Percentiles rank a stretch among this genome's conserved stretches.
Evolutionary conservation across 768 basidiomycete genomes (phyloP).

Genomic region (Cyclocybe aegerita): DNA sequence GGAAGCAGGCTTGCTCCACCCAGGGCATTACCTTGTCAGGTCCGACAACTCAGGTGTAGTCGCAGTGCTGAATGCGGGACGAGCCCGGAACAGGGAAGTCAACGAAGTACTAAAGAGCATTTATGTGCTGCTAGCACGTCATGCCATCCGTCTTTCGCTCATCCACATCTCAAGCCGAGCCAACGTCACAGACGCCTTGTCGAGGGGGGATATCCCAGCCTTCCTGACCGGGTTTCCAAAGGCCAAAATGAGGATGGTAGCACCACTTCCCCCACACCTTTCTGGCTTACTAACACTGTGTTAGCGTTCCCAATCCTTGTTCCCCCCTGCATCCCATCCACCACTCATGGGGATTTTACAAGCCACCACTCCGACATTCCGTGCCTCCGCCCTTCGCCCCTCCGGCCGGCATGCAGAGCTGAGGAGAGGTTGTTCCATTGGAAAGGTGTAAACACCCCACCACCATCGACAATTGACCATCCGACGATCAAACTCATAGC

Average conservation of each 20-base stretch:
- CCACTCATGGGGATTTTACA: too few species aligned
- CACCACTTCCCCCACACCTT: constrained; percentile 5
- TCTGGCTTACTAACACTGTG: constrained; percentile 1
- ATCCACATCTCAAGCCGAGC: constrained; percentile 6
- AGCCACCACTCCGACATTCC: not conserved
- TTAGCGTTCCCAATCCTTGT: constrained; percentile 16
- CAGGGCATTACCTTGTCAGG: constrained; percentile 21
- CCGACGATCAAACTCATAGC: constrained; percentile 9
- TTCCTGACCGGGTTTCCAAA: constrained; percentile 11
- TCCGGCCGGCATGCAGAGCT: constrained; percentile 5
- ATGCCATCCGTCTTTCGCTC: not conserved
- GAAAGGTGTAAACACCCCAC: constrained; percentile 30
- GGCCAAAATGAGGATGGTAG: not conserved
- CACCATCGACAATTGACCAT: constrained; percentile 15
- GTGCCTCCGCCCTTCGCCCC: constrained; percentile 5
- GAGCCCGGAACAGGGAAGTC: constrained; percentile 15
- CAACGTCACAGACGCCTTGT: constrained; percentile 14
- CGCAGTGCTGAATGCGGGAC: constrained; percentile 20
- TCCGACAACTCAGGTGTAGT: constrained; percentile 39
- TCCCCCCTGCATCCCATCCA: constrained; percentile 13
- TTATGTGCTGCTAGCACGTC: constrained; percentile 1
- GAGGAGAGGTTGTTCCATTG: constrained; percentile 17
- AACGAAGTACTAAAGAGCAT: constrained; percentile 14
- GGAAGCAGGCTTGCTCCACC: not conserved
- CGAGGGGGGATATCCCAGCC: constrained; percentile 13